A percentile compares a stretch with the other conserved stretches of the same genome.
These are phyloP conservation scores for Termitomyces sp. DNA, from an alignment of 768 basidiomycete genomes.

Conservation along the genomic window DNA sequence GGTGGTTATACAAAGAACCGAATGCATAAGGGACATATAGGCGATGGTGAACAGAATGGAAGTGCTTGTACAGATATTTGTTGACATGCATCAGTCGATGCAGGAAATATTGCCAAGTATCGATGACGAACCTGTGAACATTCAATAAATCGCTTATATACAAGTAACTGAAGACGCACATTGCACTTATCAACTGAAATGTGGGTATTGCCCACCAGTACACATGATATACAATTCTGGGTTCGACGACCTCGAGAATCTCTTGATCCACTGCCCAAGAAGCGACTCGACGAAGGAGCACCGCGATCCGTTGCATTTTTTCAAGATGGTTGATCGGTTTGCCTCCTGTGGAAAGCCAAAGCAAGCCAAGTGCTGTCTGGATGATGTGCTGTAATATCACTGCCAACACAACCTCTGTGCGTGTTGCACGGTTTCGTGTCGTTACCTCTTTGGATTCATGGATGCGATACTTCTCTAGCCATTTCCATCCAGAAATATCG, in stretches of 20 bases:
- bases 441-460: slow-evolving; percentile 83
- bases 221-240: slow-evolving; percentile 44
- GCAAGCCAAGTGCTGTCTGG: slow-evolving; percentile 72
- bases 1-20: slow-evolving; percentile 97
- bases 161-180: slow-evolving; percentile 54
- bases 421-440: slow-evolving; percentile 69
- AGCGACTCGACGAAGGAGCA: slow-evolving; percentile 33
- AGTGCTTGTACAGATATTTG: slow-evolving; percentile 83
- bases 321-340: slow-evolving; percentile 31
- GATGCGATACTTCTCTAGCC: slow-evolving; percentile 80
- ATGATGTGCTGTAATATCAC: slow-evolving; percentile 84
- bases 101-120: slow-evolving; percentile 98
- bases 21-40: slow-evolving; percentile 97
- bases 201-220: slow-evolving; percentile 95
- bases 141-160: background rate
- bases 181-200: slow-evolving; percentile 67
- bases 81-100: slow-evolving; percentile 91
- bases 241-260: slow-evolving; percentile 33
- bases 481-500: slow-evolving; percentile 71
- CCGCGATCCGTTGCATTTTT: slow-evolving; percentile 36
- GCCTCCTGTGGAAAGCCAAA: slow-evolving; percentile 52
- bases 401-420: slow-evolving; percentile 64
- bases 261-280: slow-evolving; percentile 36
- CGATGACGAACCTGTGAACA: slow-evolving; percentile 73
- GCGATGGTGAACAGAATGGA: slow-evolving; percentile 94